Base-by-base conservation (phyloP, 78 protist species). In the Dictyostelium purpureum region DNA sequence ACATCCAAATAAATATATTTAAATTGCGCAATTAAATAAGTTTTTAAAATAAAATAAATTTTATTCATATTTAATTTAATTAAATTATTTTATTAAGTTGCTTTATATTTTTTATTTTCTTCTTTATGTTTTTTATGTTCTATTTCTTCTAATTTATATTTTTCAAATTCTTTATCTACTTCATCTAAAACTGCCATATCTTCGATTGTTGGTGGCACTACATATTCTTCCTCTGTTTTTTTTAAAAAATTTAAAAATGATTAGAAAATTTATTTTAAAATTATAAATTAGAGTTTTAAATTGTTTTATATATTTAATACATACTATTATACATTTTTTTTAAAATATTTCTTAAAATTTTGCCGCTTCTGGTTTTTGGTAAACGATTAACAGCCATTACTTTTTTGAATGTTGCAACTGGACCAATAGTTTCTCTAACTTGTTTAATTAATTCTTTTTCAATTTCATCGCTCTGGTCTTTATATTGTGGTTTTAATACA, bases 321-420 rank as follows among this genome's bases (percentile, higher is more conserved):
- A 40, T 69, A 47, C 89, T 89, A 94, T 89, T 66, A 21, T 57
- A 66, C 28, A 96, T 96, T 71, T 91, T 79, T 54, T 96, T 94
- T 19, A 96, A 49, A 16, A 87, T 57, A 26, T 26, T 38, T 61
- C 97, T 87, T 37, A 96, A 51, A 43, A 96, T 87, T 57, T 96
- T 96, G 24, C 97, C 97, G 10, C 96, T 88, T 31, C 97, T 24
- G 2, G 97, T 96, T 67, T 96, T 96, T 76, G 97, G 97, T 37
- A 96, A 38, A 42, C 88, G 37, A n/a, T 12, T 18, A 9, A 96
- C 96, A 35, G 87, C 35, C 35, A 93, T 38, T 38, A 90, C 96
- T 33, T 49, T 52, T 37, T 73, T 83, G 35, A 91, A 73, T 24
- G 83, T 43, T 35, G 97, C 97, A 54, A 96, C 73, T 0, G 89